Conservation (phyloP, 306 rosid species). For the Sphenostylis stenocarpa region DNA sequence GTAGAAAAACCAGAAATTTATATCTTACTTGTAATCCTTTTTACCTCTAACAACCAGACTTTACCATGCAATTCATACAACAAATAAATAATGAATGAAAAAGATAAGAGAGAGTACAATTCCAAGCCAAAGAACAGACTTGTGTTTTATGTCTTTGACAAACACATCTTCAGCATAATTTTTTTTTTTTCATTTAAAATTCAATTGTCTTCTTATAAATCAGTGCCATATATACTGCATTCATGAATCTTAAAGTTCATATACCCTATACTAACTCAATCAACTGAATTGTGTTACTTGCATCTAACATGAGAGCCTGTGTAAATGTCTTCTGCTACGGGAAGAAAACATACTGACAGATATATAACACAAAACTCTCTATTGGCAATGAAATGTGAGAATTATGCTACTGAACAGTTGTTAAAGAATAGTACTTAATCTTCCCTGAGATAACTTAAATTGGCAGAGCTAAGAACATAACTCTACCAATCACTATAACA, state of each 20-base stretch:
- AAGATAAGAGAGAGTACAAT: constrained; percentile 29
- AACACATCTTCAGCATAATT: background rate
- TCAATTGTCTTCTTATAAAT: background rate
- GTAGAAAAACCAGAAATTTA: background rate
- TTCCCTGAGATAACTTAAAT: too few relatives aligned
- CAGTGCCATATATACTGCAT: background rate
- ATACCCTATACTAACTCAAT: background rate
- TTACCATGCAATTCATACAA: constrained; percentile 8
- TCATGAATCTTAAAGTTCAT: background rate
- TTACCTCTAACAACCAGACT: constrained; percentile 7
- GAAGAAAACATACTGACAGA: background rate
- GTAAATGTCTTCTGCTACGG: background rate
- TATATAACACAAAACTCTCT: too few relatives aligned
- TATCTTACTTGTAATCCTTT: background rate
- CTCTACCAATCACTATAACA: too few relatives aligned
- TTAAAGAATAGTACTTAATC: too few relatives aligned
- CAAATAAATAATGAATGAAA: constrained; percentile 23
- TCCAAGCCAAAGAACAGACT: background rate
- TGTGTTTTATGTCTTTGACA: background rate
- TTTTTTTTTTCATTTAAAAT: background rate
- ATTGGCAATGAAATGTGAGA: background rate
- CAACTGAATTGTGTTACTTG: background rate
- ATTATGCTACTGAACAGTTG: background rate
- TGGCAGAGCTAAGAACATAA: too few relatives aligned
- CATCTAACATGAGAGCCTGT: background rate